Evolutionary conservation across 768 basidiomycete genomes (phyloP).

Genomic region (Astraeus odoratus): DNA sequence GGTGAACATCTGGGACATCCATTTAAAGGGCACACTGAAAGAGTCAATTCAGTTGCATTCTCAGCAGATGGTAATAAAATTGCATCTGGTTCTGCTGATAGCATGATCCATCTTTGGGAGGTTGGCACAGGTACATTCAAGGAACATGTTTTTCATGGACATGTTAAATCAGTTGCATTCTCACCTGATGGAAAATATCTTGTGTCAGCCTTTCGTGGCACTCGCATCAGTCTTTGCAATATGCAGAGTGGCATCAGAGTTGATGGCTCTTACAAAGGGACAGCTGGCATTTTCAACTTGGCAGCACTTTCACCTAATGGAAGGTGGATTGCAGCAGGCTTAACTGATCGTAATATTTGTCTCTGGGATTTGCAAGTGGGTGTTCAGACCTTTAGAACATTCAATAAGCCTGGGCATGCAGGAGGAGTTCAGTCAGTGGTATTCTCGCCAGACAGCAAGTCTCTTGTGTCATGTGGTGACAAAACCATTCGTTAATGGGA

Average conservation of each 20-base stretch:
- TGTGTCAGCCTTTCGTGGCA: neutral
- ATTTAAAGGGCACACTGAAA: too few species aligned
- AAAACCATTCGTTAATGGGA: constrained; percentile 1
- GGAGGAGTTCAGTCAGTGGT: neutral
- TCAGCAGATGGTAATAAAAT: neutral
- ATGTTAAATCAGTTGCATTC: too few species aligned
- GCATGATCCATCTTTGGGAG: neutral
- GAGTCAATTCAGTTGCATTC: neutral
- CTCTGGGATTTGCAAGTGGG: neutral
- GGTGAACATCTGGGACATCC: too few species aligned
- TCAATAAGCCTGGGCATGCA: too few species aligned
- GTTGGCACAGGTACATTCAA: too few species aligned
- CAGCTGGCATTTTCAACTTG: too few species aligned
- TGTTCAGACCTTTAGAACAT: neutral
- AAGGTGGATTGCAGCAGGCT: too few species aligned
- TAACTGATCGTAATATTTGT: neutral
- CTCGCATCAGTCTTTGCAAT: neutral
- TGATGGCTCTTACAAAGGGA: too few species aligned
- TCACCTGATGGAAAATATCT: too few species aligned
- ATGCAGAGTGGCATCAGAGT: too few species aligned
- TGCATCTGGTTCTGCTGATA: neutral
- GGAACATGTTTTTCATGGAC: too few species aligned
- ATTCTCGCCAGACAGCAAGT: neutral
- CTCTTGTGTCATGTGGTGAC: neutral
- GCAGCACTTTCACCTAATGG: too few species aligned